Conservation (phyloP, 106 monocot species). For the Allium sativum region DNA sequence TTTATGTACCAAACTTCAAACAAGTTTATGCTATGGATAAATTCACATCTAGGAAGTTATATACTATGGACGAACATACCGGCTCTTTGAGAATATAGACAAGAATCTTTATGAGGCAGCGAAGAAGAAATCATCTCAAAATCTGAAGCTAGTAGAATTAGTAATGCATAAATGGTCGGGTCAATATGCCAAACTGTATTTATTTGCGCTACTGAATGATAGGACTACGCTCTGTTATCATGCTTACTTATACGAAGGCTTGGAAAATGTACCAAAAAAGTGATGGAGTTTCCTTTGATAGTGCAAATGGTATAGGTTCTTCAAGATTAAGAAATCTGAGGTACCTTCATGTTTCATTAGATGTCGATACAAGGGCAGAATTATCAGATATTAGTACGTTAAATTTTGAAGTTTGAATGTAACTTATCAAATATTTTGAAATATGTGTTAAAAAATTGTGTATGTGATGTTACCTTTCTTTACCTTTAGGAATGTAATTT, state of each 20-base stretch:
- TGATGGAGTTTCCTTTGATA: constrained; percentile 27
- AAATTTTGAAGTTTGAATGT: too few relatives aligned
- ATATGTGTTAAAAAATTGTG: too few relatives aligned
- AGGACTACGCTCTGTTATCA: constrained; percentile 85
- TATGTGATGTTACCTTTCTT: too few relatives aligned
- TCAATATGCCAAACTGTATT: constrained; percentile 61
- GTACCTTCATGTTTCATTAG: constrained; percentile 62
- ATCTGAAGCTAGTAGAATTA: constrained; percentile 62
- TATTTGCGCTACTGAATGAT: constrained; percentile 83
- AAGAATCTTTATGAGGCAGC: constrained; percentile 17
- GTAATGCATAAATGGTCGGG: constrained; percentile 91
- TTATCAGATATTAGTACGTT: constrained; percentile 13
- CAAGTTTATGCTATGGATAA: constrained; percentile 64
- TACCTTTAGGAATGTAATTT: too few relatives aligned
- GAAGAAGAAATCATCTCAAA: constrained; percentile 36
- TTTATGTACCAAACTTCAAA: constrained; percentile 75
- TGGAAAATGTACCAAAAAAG: constrained; percentile 33
- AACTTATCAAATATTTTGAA: too few relatives aligned
- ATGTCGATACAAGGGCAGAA: constrained; percentile 46
- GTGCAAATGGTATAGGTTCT: constrained; percentile 21
- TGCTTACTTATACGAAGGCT: constrained; percentile 65
- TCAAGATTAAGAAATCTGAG: constrained; percentile 84
- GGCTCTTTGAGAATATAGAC: constrained; percentile 9
- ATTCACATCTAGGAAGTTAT: constrained; percentile 62
- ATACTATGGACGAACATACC: constrained; percentile 51